Base-by-base conservation (phyloP, 2,329 filamentous ascomycete genomes). In the Phoma sp. region DNA sequence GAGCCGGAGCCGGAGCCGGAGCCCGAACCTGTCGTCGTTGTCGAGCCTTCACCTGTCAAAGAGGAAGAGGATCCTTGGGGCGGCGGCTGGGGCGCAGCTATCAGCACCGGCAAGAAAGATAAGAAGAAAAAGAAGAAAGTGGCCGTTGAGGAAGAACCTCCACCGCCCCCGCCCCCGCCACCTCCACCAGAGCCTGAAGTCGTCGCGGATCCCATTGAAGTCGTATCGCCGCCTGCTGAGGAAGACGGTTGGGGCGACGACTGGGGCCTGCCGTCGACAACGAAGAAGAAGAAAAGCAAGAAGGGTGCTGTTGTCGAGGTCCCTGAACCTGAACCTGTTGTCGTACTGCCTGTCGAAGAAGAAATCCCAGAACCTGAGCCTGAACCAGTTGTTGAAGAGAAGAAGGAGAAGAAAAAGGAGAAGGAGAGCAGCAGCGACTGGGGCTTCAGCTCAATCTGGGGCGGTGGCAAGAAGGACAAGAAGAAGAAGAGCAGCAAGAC, bases 401-500 rank as follows among this genome's bases (percentile, higher is more conserved):
- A 64, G 34, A 57, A 49, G 43, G 72, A 69, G 57, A 42, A 60
- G 29, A 64, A 68, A 46, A 69, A 69, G 21, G 71, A 72, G 38
- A 64, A 66, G 45, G 68, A 68, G 33, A 69, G 68, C 20, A 60
- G 65, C 39, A 66, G 60, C 15, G 69, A 72, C 28, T 76, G 72
- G 71, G 68, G 73, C 4, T 62, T 74, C 25, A 64, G 73, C 47
- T 66, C 69, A 59, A 58, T 75, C 62, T 68, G 77, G 77, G 67
- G 76, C 67, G 68, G 69, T 11, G 54, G 62, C 56, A 81, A 80
- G 62, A 81, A 80, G 61, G 47, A 50, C 0, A 51, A 51, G 18
- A 79, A 80, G 59, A 81, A 80, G 63, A 78, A 75, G 53, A 73
- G 72, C 28, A 75, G 76, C 50, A 66, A 65, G 32, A 74, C 77